Evolutionary conservation across 306 rosid species (phyloP).

Genomic region (Purshia tridentata): DNA sequence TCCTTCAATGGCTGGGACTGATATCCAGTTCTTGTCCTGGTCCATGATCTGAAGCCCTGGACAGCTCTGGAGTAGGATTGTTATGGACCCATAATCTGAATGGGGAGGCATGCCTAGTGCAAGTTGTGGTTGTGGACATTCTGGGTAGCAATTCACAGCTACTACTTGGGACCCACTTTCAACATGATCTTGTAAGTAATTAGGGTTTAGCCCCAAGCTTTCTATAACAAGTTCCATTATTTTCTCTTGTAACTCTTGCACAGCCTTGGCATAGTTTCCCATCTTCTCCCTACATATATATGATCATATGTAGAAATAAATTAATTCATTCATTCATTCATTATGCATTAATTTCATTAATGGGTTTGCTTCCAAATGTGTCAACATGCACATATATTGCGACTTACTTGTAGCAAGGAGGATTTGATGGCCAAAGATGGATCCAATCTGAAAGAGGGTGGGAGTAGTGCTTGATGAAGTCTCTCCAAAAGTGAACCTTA

Average conservation of each 20-base stretch:
- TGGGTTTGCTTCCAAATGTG: not conserved
- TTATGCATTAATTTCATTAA: too few species aligned
- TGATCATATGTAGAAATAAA: not conserved
- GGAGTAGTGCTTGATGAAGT: conserved; percentile 57
- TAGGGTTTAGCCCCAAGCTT: conserved; percentile 45
- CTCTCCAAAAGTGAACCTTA: conserved; percentile 52
- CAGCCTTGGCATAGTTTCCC: conserved; percentile 45
- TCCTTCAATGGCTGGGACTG: conserved; percentile 46
- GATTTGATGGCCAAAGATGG: conserved; percentile 59
- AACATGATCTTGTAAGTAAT: conserved; percentile 38
- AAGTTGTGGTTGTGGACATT: conserved; percentile 50
- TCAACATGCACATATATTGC: not conserved
- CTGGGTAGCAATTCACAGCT: conserved; percentile 52
- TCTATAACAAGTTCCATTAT: conserved; percentile 30
- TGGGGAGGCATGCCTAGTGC: conserved; percentile 56
- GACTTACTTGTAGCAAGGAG: conserved; percentile 43
- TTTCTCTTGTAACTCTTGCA: conserved; percentile 40
- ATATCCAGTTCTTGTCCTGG: conserved; percentile 31
- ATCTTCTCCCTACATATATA: conserved; percentile 60
- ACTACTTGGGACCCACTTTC: conserved; percentile 40
- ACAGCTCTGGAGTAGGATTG: conserved; percentile 45
- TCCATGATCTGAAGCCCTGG: conserved; percentile 44
- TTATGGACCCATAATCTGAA: conserved; percentile 46
- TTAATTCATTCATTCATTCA: too few species aligned
- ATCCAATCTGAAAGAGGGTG: conserved; percentile 53